Evolutionary conservation across 345 rosid genomes (phyloP).

Genomic region (Geranium brycei): DNA sequence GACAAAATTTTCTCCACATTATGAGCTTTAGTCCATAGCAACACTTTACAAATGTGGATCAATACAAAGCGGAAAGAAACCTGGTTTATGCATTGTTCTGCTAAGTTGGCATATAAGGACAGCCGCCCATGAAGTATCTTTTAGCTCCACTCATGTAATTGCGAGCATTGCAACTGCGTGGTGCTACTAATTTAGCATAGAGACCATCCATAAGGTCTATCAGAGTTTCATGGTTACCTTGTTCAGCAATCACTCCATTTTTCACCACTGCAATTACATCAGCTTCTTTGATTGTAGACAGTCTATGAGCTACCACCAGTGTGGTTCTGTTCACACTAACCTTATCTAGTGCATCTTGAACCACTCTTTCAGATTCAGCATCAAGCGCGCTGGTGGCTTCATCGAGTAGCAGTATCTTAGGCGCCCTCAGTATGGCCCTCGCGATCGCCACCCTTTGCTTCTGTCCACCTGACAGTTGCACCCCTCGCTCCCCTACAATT

Average conservation of each 20-base stretch:
- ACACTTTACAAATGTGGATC: no score
- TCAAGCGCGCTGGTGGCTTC: conserved; percentile 30
- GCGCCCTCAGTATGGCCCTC: conserved; percentile 24
- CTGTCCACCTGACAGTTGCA: conserved; percentile 24
- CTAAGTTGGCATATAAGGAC: background rate
- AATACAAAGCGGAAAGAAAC: no score
- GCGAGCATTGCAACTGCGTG: background rate
- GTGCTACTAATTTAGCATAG: conserved; percentile 19
- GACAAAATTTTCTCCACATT: no score
- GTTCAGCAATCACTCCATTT: conserved; percentile 20
- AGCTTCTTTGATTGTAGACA: conserved; percentile 17
- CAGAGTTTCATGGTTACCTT: conserved; percentile 21
- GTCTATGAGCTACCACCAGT: conserved; percentile 20
- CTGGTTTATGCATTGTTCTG: background rate
- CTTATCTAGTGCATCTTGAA: conserved; percentile 21
- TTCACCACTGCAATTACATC: conserved; percentile 19
- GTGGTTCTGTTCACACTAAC: conserved; percentile 21
- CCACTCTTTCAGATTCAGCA: conserved; percentile 20
- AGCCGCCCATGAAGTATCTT: background rate
- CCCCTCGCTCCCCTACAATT: conserved; percentile 27
- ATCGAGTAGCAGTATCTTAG: conserved; percentile 15
- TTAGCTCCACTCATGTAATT: background rate
- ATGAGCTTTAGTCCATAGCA: no score
- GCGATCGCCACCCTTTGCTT: conserved; percentile 28
- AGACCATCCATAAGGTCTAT: conserved; percentile 17